Evolutionary conservation across 2,329 filamentous ascomycete genomes (phyloP).

Genomic region (Fusarium newnesense): DNA sequence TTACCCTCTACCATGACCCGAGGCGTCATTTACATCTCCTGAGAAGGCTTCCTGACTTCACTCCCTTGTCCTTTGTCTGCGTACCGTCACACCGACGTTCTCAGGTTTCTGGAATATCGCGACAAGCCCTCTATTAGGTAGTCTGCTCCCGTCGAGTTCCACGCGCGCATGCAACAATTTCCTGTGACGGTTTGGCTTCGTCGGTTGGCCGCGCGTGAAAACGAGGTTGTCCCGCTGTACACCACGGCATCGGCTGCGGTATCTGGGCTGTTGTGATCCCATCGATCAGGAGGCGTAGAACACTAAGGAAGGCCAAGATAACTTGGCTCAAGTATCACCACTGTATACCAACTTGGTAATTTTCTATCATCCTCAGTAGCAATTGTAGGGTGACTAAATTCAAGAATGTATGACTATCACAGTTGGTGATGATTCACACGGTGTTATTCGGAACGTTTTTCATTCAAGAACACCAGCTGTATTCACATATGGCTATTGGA

Average conservation of each 20-base stretch:
- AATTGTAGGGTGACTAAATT: neutral
- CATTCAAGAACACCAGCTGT: neutral
- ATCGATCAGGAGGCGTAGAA: constrained; percentile 10
- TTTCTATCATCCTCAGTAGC: neutral
- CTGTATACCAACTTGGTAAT: neutral
- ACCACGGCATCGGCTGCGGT: constrained; percentile 38
- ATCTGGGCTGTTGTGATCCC: constrained; percentile 35
- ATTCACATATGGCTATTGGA: neutral
- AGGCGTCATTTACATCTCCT: neutral
- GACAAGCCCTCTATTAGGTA: constrained; percentile 39
- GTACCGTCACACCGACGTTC: constrained; percentile 25
- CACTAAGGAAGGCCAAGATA: neutral
- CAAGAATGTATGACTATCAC: neutral
- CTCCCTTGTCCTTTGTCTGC: constrained; percentile 19
- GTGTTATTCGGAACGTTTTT: neutral
- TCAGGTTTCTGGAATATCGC: constrained; percentile 38
- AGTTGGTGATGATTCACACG: neutral
- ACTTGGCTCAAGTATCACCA: neutral
- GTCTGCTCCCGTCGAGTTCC: constrained; percentile 17
- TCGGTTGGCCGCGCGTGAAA: constrained; percentile 32
- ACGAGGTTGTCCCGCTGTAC: constrained; percentile 38
- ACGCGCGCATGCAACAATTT: constrained; percentile 23
- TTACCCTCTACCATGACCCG: constrained; percentile 25
- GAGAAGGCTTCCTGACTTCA: constrained; percentile 5
- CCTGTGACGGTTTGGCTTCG: constrained; percentile 21